Evolutionary conservation across 257 asterid genomes (phyloP), one percentile per base, ranked within the genome.

Genomic region (Marsdenia floribunda): DNA sequence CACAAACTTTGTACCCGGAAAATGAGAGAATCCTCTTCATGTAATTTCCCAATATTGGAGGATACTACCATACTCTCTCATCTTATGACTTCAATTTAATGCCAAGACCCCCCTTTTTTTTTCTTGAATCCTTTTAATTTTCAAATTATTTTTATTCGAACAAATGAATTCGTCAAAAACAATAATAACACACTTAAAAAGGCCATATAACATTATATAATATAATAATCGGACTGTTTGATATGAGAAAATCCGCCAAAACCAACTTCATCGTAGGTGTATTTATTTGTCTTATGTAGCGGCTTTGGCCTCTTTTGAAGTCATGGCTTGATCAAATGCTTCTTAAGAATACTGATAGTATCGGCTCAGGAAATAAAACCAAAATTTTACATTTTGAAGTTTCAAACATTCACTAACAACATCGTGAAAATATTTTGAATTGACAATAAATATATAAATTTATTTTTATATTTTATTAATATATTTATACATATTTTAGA

Each of bases 1-100:
- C 66, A 91, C 97, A 6, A 91, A 87, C 94, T 91, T 91, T 82
- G 93, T 76, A 0, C 97, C 96, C 1, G 95, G 96, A 78, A 91
- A 91, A 76, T 91, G 84, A 89, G 64, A 33, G 1, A 24, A 38
- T 58, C 15, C 8, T 33, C 7, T 60, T 26, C 5, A 21, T 29
- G 68, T 29, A 5, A 29, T 44, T 61, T 8, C 10, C 15, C 5
- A 61, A 61, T 29, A n/a, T 52, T 60, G 14, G 10, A 61, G 29
- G 24, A 29, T 63, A 63, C 33, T 63, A 0, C 35, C n/a, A 5
- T 47, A 49, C 33, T 29, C 16, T 49, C 57, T 63, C 68, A 26
- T 57, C 63, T n/a, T 57, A 57, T 57, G 63, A 57, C 63, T 57
- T 2, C 14, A 29, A 29, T 29, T 29, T 1, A 57, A 57, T 54